Base-by-base conservation (phyloP, 495 filamentous ascomycete genomes). In the Staphylotrichum longicolle region DNA sequence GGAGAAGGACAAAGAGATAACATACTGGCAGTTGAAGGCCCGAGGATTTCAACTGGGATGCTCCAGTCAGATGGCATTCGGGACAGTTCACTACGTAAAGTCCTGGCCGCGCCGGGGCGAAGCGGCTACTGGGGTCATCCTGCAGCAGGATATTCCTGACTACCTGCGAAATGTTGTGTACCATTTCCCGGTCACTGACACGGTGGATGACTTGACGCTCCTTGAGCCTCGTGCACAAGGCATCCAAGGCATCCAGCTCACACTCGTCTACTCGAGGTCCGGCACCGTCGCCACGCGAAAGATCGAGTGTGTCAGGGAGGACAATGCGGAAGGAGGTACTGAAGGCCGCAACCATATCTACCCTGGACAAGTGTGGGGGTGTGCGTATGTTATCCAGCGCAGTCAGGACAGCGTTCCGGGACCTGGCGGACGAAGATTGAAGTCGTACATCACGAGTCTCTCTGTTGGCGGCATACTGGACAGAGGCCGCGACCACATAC, bases 211-310 rank as follows among this genome's bases (percentile, higher is more conserved):
- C 35, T 52, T 73, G 70, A 11, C 72, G 65, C 34, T 70, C 68
- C 40, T 42, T 66, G 15, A 76, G 62, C 48, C 61, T 70, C 6
- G 48, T 42, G 41, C 68, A 68, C 5, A 76, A 62, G 27, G 61
- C 50, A 62, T 76, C 74, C 42, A 74, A 63, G 0, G 74, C 74
- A 60, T 76, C 74, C 37, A 76, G 59, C 44, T 76, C 72, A 14
- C 52, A 63, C 50, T 74, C 74, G 54, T 76, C 70, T 1, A 62
- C 48, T 2, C 61, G 48, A 9, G 64, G 41, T 6, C 63, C 66
- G 0, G 63, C 15, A 7, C 63, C 60, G 53, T 59, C 60, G 5
- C 34, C 60, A 9, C 52, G 37, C 12, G 48, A 61, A 32, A 74
- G 50, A 34, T 67, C 63, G 5, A 66, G 66, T 0, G 72, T 72